phyloP scores from a whole-genome alignment of 805 yeast species.

The Cyberlindnera samutprakarnensis region DNA sequence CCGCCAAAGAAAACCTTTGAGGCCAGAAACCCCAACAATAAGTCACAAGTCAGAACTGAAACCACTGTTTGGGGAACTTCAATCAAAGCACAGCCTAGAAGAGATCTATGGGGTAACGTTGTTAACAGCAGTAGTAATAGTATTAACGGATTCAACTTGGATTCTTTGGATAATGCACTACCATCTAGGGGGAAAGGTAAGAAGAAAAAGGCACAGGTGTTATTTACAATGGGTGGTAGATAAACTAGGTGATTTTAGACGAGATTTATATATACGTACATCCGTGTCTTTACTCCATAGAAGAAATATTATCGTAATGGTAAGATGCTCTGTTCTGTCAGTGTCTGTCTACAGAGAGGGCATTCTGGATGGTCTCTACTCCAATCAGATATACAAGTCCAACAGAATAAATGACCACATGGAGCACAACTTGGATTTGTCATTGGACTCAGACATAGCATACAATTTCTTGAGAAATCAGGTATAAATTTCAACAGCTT shows the following conservation, averaged over 20 bases:
- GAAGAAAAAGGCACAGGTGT: conserved; percentile 47
- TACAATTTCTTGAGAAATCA: conserved; percentile 63
- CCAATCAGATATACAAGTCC: conserved; percentile 90
- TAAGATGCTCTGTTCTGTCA: conserved; percentile 28
- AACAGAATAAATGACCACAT: conserved; percentile 92
- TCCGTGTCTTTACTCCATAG: neutral
- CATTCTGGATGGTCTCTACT: conserved; percentile 81
- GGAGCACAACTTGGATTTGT: conserved; percentile 74
- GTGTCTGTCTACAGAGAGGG: conserved; percentile 77
- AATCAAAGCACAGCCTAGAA: too few species aligned
- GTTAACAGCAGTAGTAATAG: too few species aligned
- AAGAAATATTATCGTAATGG: conserved; percentile 14
- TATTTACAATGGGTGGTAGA: conserved; percentile 44
- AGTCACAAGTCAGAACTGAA: neutral
- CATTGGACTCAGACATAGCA: conserved; percentile 79
- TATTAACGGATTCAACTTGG: conserved; percentile 14
- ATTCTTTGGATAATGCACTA: conserved; percentile 15
- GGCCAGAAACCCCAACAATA: conserved; percentile 37
- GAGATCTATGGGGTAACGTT: too few species aligned
- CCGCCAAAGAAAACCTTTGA: conserved; percentile 43
- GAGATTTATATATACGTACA: neutral
- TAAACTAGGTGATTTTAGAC: too few species aligned
- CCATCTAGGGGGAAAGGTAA: conserved; percentile 27
- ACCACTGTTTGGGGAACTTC: conserved; percentile 1
- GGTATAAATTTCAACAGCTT: conserved; percentile 59